Evolutionary conservation across 2,329 filamentous ascomycete genomes (phyloP).

Genomic region (Magnaporthiopsis rhizophila): DNA sequence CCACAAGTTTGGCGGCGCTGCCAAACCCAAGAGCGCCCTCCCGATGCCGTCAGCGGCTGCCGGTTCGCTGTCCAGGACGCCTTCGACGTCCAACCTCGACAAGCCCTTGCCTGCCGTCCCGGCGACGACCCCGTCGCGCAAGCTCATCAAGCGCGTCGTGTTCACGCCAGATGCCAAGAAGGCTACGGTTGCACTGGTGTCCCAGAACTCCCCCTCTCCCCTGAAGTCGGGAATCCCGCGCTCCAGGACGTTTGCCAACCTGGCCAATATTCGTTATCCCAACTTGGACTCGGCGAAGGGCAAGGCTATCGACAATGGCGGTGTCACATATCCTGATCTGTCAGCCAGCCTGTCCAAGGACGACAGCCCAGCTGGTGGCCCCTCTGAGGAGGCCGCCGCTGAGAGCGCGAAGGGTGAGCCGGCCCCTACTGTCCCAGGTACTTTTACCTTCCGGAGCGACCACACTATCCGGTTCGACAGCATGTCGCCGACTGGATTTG

Average conservation of each 20-base stretch:
- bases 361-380: neutral
- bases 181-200: conserved; percentile 20
- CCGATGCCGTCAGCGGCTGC: conserved; percentile 31
- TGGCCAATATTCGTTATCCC: conserved; percentile 19
- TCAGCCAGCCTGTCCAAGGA: conserved; percentile 19
- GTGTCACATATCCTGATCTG: conserved; percentile 46
- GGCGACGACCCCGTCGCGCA: conserved; percentile 60
- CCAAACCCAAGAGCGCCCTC: conserved; percentile 37
- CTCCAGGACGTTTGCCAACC: conserved; percentile 28
- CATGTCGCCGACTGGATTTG: conserved; percentile 43
- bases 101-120: conserved; percentile 45
- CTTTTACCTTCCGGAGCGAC: conserved; percentile 59
- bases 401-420: conserved; percentile 13
- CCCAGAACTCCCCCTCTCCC: conserved; percentile 48
- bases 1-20: conserved; percentile 25
- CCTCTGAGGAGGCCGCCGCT: conserved; percentile 11
- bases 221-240: conserved; percentile 41
- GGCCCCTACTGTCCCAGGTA: conserved; percentile 40
- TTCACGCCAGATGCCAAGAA: conserved; percentile 66
- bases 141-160: conserved; percentile 63
- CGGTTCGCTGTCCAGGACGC: conserved; percentile 28
- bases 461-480: conserved; percentile 53
- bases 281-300: conserved; percentile 23
- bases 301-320: conserved; percentile 19
- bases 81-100: conserved; percentile 35